Evolutionary conservation across 495 filamentous ascomycete genomes (phyloP).

Genomic region (Parathielavia hyrcaniae): DNA sequence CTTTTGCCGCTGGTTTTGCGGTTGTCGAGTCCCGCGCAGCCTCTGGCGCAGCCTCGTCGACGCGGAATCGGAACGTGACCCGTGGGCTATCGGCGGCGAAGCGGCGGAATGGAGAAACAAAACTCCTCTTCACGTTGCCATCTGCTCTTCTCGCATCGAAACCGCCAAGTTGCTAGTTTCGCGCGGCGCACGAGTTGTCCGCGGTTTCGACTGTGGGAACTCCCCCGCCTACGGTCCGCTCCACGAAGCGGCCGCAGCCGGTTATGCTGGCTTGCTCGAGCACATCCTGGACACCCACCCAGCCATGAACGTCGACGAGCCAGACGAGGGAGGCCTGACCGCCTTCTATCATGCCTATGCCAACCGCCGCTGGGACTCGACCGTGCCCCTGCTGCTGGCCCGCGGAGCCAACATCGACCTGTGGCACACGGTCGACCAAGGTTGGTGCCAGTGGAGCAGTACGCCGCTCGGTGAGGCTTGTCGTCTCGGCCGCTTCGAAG

Average conservation of each 20-base stretch:
- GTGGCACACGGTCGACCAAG: neutral
- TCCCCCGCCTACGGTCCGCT: neutral
- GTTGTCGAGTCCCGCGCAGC: neutral
- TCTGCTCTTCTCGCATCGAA: slow-evolving; percentile 12
- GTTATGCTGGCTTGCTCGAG: slow-evolving; percentile 5
- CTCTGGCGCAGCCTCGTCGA: neutral
- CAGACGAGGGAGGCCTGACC: slow-evolving; percentile 11
- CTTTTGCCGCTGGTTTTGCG: neutral
- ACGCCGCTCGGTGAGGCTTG: slow-evolving; percentile 15
- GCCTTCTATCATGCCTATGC: slow-evolving; percentile 12
- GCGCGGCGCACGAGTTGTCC: slow-evolving; percentile 1
- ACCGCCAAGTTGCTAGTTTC: slow-evolving; percentile 11
- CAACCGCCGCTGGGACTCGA: slow-evolving; percentile 6
- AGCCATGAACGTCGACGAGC: neutral
- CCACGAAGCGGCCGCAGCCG: slow-evolving; percentile 10
- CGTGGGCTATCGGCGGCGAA: too few relatives aligned
- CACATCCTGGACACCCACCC: slow-evolving; percentile 1
- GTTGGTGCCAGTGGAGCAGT: too few relatives aligned
- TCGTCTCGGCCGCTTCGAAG: slow-evolving; percentile 12
- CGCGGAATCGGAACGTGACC: too few relatives aligned
- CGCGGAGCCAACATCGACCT: slow-evolving; percentile 10
- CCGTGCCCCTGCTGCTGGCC: slow-evolving; percentile 3
- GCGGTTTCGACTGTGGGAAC: neutral
- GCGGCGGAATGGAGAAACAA: neutral
- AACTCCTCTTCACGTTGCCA: slow-evolving; percentile 17